phyloP scores from a whole-genome alignment of 108 stramenopile species.

The Nannochloropsis granulata region DNA sequence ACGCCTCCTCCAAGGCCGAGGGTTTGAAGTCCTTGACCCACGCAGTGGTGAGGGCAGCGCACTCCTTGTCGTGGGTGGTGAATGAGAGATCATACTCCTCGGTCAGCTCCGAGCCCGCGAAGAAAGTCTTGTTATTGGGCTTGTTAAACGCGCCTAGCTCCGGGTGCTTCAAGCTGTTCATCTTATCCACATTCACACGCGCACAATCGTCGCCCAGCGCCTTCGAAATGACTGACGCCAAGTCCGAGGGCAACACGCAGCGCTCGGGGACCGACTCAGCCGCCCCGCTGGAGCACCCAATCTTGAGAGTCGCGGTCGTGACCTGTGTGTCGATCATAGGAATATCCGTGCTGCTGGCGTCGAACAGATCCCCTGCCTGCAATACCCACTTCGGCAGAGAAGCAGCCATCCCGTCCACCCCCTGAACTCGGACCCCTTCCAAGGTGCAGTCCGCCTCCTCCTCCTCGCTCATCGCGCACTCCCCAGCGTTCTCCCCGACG shows the following conservation, averaged over 20 bases:
- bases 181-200: not conserved
- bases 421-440: not conserved
- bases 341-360: not conserved
- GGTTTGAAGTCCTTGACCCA: not conserved
- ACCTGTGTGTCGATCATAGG: not conserved
- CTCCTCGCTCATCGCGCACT: not conserved
- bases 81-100: not conserved
- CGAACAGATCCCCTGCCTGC: not conserved
- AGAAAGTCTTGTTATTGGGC: not conserved
- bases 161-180: not conserved
- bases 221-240: not conserved
- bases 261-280: not conserved
- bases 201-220: not conserved
- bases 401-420: not conserved
- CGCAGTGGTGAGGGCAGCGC: not conserved
- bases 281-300: not conserved
- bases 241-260: not conserved
- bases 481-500: not conserved
- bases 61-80: not conserved
- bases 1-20: not conserved
- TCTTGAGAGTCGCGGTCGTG: not conserved
- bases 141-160: not conserved
- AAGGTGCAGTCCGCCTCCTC: not conserved
- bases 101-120: not conserved
- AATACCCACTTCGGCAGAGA: not conserved